Evolutionary conservation across 495 filamentous ascomycete species (phyloP).

Genomic region (Xeromyces bisporus): DNA sequence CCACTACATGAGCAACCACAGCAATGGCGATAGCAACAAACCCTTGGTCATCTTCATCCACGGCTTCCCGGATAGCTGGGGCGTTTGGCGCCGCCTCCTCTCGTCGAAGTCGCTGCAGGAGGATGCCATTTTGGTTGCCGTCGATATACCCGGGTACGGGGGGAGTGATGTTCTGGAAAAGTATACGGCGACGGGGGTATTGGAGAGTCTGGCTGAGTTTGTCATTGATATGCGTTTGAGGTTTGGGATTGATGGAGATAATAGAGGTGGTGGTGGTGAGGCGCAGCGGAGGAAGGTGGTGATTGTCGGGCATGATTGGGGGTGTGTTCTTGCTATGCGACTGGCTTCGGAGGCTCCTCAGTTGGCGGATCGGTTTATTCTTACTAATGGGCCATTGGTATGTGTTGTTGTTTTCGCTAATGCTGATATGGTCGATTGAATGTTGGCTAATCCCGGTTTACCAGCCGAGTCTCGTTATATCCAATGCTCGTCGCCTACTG

Average conservation of each 20-base stretch:
- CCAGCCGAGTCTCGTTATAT: constrained; percentile 14
- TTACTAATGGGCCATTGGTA: constrained; percentile 34
- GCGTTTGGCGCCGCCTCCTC: constrained; percentile 31
- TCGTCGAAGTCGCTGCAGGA: constrained; percentile 15
- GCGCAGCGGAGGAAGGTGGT: constrained; percentile 20
- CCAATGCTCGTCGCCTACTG: constrained; percentile 18
- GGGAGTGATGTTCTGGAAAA: constrained; percentile 29
- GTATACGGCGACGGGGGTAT: constrained; percentile 30
- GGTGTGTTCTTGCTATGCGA: constrained; percentile 31
- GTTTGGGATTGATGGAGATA: constrained; percentile 24
- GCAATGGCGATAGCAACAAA: constrained; percentile 11
- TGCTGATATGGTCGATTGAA: not conserved
- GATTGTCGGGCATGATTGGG: constrained; percentile 42
- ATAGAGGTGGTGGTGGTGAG: constrained; percentile 2
- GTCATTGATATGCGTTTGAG: constrained; percentile 27
- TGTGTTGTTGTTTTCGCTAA: constrained; percentile 6
- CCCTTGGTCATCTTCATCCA: constrained; percentile 39
- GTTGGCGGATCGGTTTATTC: constrained; percentile 35
- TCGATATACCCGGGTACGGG: constrained; percentile 40
- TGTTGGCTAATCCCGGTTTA: constrained; percentile 2
- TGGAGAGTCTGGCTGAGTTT: constrained; percentile 34
- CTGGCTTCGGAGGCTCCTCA: constrained; percentile 37
- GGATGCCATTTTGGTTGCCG: constrained; percentile 25
- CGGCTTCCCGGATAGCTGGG: constrained; percentile 42
- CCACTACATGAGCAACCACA: constrained; percentile 33